These are phyloP conservation scores for Didymosphaeria variabile DNA, from an alignment of 2,329 filamentous ascomycete species.

Conservation along the genomic window DNA sequence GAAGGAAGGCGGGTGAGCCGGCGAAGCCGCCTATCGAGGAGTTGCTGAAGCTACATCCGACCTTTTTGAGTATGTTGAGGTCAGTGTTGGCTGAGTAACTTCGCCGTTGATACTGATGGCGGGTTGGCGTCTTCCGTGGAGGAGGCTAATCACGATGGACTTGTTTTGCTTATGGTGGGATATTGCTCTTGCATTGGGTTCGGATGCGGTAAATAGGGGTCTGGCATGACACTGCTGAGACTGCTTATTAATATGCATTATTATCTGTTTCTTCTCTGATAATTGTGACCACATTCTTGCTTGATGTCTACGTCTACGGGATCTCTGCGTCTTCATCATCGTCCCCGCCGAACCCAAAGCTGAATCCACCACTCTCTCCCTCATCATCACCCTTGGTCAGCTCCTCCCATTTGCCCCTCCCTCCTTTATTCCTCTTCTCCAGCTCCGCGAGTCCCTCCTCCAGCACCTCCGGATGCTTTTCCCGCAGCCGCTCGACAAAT, in stretches of 20 bases:
- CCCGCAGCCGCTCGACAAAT: conserved; percentile 74
- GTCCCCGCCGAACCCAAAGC: conserved; percentile 68
- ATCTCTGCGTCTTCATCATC: conserved; percentile 59
- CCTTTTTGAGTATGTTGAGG: conserved; percentile 83
- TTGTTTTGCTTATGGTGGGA: not conserved
- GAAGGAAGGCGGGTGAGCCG: conserved; percentile 83
- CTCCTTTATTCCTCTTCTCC: conserved; percentile 73
- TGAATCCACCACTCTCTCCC: conserved; percentile 60
- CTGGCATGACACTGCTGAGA: not conserved
- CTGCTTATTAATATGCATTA: not conserved
- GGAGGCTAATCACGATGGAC: not conserved
- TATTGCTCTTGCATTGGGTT: conserved; percentile 9
- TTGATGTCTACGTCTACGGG: conserved; percentile 29
- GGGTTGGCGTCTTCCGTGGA: not conserved
- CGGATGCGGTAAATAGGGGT: not conserved
- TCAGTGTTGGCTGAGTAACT: conserved; percentile 72
- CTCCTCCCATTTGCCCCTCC: conserved; percentile 79
- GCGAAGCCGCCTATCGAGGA: conserved; percentile 81
- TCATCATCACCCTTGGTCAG: conserved; percentile 68
- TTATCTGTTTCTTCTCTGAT: not conserved
- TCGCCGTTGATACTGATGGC: not conserved
- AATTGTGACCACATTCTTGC: not conserved
- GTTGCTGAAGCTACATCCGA: conserved; percentile 79
- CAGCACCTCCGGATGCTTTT: conserved; percentile 70
- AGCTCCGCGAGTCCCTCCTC: conserved; percentile 71